phyloP scores from a whole-genome alignment of 352 stramenopile genomes.

The Thalassiosira mediterranea region DNA sequence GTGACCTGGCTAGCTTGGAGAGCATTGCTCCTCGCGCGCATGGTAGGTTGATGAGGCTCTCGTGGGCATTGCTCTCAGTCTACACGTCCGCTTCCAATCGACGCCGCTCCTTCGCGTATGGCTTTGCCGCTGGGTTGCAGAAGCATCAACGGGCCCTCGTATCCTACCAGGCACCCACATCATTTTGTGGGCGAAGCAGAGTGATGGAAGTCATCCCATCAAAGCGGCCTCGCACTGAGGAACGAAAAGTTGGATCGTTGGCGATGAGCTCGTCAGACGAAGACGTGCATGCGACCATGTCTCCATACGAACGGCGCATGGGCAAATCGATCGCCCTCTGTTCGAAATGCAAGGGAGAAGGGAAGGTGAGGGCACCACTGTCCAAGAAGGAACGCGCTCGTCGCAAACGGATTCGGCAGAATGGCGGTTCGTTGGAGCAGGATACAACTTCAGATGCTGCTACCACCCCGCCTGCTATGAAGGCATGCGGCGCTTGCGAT shows the following conservation, averaged over 20 bases:
- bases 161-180: no score
- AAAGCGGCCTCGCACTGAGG: no score
- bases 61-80: constrained; percentile 24
- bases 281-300: no score
- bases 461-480: constrained; percentile 21
- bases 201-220: no score
- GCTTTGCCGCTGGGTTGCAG: no score
- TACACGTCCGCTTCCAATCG: background rate
- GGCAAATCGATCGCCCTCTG: constrained; percentile 47
- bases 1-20: no score
- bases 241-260: no score
- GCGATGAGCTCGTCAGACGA: no score
- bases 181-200: no score
- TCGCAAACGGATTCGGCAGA: constrained; percentile 22
- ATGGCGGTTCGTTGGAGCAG: constrained; percentile 11
- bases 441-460: constrained; percentile 8
- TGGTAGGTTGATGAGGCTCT: constrained; percentile 25
- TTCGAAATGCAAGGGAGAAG: constrained; percentile 65
- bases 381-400: constrained; percentile 56
- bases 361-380: constrained; percentile 43
- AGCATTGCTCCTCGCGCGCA: no score
- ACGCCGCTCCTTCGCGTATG: no score
- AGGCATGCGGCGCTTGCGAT: constrained; percentile 49
- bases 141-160: no score
- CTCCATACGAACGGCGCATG: constrained; percentile 42